Base-by-base conservation (phyloP, 208 protist species). In the Leishmania tropica region DNA sequence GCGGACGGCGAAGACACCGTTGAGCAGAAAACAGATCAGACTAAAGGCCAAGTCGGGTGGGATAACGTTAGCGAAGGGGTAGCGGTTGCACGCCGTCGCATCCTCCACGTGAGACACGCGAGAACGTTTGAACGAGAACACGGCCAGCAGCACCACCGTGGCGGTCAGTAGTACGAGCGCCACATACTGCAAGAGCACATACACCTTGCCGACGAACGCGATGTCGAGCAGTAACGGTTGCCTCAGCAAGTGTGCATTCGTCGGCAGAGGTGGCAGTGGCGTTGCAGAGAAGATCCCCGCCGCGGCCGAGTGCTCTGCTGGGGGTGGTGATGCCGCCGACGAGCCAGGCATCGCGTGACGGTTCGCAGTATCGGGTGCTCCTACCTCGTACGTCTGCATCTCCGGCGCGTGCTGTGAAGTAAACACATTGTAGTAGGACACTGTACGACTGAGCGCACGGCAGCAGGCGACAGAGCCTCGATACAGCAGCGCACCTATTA, bases 41-140 rank as follows among this genome's bases (percentile, higher is more conserved):
- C 88, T 93, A 73, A 90, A 93, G 56, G 78, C 79, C 28, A 90
- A 56, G 70, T 92, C 86, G 51, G 86, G 85, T 24, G 76, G 86
- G 21, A 90, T 15, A n/a, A 40, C 37, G 42, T 89, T 81, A 21
- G 35, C n/a, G 47, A 92, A 83, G 6, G 83, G 19, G 58, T 79
- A 74, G 48, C 75, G 78, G 40, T 90, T 79, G 79, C 91, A 95
- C 68, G 83, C 83, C n/a, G 89, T 91, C 17, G 37, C 86, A 65
- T 93, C 89, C 48, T 78, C 37, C 28, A 80, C 87, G 48, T 7
- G 40, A 3, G 42, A 67, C 45, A 75, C 54, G 6, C 77, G 76
- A 28, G 65, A 35, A 11, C 40, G 76, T 0, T 48, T 40, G 6
- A 75, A 68, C 11, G 51, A 75, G 24, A 85, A 71, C 5, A 85